Evolutionary conservation across 2,329 filamentous ascomycete species (phyloP), one percentile per base, ranked within the genome.

Genomic region (Venturia effusa): DNA sequence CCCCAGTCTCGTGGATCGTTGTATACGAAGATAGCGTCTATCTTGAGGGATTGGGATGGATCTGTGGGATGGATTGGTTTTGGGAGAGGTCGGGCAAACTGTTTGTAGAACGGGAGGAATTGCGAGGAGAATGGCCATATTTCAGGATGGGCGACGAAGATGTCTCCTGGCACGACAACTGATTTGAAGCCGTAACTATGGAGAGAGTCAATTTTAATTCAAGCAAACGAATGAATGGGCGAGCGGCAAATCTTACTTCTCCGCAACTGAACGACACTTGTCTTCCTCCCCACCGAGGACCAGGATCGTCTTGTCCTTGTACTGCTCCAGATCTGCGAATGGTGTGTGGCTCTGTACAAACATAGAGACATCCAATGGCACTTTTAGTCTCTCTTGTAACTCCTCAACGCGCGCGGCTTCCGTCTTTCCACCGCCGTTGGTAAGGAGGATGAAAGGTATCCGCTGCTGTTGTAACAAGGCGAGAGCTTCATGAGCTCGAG

Each of bases 1-100:
- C 89, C 92, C 94, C 94, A 99, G 78, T 99, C 94, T 64, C 94
- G 85, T 3, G 94, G 92, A 75, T 97, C 94, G 74, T 96, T 96
- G 81, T 93, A 97, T 7, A 97, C 88, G 70, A 97, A 88, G 34
- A 97, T 85, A 34, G 92, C 92, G 71, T 96, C 91, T 68, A 99
- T 88, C 69, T 90, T 92, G 59, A 93, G 81, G 22, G 79, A 81
- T 17, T 78, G 76, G 0, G 74, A 75, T 2, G 74, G 79, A 66
- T 79, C 77, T 19, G 73, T 71, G 43, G 80, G 73, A 61, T 78
- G 75, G 67, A 82, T 77, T 15, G 78, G 79, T 10, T 69, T 71
- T 0, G 86, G 86, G 0, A 89, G 78, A 1, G 84, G 83, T 43
- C 81, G 81, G 19, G 83, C 80, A 64, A 83, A 83, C 7, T 72